Evolutionary conservation across 176 grass and related monocot species (phyloP).

Genomic region (Juncus effusus): DNA sequence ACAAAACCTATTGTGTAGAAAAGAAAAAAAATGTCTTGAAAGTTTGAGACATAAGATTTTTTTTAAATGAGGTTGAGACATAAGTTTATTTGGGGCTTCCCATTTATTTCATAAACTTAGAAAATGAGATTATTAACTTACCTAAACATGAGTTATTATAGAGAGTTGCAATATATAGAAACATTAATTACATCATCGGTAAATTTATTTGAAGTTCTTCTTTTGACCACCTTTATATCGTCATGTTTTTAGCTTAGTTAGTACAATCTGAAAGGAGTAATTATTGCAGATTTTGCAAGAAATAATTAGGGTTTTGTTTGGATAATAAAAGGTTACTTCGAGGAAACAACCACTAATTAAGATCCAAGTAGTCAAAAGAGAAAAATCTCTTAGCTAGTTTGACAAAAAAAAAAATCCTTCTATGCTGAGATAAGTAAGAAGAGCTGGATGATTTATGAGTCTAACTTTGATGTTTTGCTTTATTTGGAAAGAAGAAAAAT

Average conservation of each 20-base stretch:
- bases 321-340: background rate
- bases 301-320: background rate
- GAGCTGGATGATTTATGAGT: background rate
- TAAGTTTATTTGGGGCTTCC: too few relatives aligned
- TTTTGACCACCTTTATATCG: background rate
- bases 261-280: background rate
- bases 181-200: background rate
- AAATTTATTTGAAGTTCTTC: background rate
- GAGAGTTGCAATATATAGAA: background rate
- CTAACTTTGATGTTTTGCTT: background rate
- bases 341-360: background rate
- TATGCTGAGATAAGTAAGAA: too few relatives aligned
- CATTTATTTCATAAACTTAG: too few relatives aligned
- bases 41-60: too few relatives aligned
- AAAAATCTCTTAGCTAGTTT: constrained; percentile 2
- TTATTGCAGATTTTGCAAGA: background rate
- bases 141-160: too few relatives aligned
- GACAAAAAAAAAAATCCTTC: constrained; percentile 1
- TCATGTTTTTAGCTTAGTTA: background rate
- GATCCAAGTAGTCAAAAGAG: background rate
- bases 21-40: too few relatives aligned
- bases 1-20: too few relatives aligned
- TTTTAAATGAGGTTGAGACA: too few relatives aligned
- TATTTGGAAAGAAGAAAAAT: background rate
- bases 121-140: too few relatives aligned